Percentiles rank a stretch among this genome's conserved stretches.
Conservation (phyloP, 2,329 filamentous ascomycete species). For the Coniochaeta sp. region DNA sequence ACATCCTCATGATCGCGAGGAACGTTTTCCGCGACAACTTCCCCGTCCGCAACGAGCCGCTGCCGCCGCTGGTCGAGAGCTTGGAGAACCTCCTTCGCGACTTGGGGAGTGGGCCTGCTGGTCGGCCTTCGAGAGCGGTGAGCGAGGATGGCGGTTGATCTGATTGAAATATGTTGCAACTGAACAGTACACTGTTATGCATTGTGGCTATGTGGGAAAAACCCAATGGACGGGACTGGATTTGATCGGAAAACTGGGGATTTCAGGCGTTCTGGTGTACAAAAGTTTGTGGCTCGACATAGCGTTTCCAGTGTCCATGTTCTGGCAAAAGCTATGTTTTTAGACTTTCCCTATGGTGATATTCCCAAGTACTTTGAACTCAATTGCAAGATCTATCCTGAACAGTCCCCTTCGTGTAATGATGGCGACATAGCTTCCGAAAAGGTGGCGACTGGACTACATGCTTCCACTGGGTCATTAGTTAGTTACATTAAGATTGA, state of each 20-base stretch:
- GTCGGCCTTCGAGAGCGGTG: not conserved
- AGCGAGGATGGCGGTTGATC: not conserved
- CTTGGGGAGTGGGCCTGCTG: conserved; percentile 13
- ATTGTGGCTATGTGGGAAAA: not conserved
- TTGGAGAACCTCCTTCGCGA: conserved; percentile 16
- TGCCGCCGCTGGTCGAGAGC: conserved; percentile 22
- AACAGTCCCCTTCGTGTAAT: too few species aligned
- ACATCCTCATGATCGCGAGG: conserved; percentile 13
- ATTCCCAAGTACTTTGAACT: too few species aligned
- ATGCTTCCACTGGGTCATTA: not conserved
- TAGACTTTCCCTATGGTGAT: too few species aligned
- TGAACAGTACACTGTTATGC: not conserved
- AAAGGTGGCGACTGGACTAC: too few species aligned
- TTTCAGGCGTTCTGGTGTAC: not conserved
- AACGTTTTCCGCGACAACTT: conserved; percentile 17
- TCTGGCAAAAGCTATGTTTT: not conserved
- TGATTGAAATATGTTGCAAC: not conserved
- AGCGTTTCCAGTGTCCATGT: not conserved
- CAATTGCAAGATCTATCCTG: too few species aligned
- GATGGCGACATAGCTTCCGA: too few species aligned
- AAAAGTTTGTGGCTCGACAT: not conserved
- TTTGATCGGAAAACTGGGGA: not conserved
- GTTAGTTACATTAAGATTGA: not conserved
- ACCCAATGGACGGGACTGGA: not conserved
- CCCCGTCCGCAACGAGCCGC: conserved; percentile 16